phyloP scores from a whole-genome alignment of 768 basidiomycete species.

The Mycena filopes region DNA sequence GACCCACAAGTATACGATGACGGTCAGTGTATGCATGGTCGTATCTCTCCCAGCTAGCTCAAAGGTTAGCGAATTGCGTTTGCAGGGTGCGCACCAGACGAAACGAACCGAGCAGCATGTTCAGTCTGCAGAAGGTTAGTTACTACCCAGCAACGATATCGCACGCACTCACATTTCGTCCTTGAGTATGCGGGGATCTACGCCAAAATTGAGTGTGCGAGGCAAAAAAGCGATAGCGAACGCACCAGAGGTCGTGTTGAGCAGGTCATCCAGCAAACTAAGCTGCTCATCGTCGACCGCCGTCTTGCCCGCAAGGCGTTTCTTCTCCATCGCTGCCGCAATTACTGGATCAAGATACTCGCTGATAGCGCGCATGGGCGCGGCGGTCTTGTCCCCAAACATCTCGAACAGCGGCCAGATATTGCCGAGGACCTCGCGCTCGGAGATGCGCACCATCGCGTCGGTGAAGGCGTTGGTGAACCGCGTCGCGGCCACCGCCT shows the following conservation, averaged over 20 bases:
- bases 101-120: slow-evolving; percentile 29
- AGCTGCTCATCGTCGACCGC: slow-evolving; percentile 40
- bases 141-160: background rate
- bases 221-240: slow-evolving; percentile 43
- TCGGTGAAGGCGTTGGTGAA: slow-evolving; percentile 64
- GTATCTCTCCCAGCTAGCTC: slow-evolving; percentile 18
- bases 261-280: slow-evolving; percentile 63
- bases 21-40: slow-evolving; percentile 47
- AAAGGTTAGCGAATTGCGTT: background rate
- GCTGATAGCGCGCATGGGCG: slow-evolving; percentile 58
- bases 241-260: slow-evolving; percentile 62
- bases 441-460: slow-evolving; percentile 54
- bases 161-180: slow-evolving; percentile 51
- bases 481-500: slow-evolving; percentile 36
- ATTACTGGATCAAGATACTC: slow-evolving; percentile 66
- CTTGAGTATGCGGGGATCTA: slow-evolving; percentile 52
- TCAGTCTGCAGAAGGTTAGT: slow-evolving; percentile 6
- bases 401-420: slow-evolving; percentile 67
- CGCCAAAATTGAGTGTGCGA: background rate
- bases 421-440: slow-evolving; percentile 52
- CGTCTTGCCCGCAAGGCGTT: slow-evolving; percentile 46
- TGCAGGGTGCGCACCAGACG: slow-evolving; percentile 2
- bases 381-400: slow-evolving; percentile 56
- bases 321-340: slow-evolving; percentile 56
- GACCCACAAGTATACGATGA: slow-evolving; percentile 45